Base-by-base conservation (phyloP, 768 basidiomycete genomes). In the Candolleomyces aberdarensis region DNA sequence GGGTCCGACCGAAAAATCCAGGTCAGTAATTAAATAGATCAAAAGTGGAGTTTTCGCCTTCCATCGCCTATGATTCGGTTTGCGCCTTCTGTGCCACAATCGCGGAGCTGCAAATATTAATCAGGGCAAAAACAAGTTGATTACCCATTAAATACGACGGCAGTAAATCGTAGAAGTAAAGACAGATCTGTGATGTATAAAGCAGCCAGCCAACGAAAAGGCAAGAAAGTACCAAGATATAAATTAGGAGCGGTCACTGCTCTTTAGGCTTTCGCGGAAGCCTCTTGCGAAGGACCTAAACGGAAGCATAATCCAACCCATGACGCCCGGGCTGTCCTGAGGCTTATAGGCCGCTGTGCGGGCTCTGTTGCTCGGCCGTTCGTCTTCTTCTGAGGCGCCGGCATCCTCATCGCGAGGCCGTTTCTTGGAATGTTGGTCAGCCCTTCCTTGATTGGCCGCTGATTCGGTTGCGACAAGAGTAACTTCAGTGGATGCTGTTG, bases 231-330 rank as follows among this genome's bases (percentile, higher is more conserved):
- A n/a, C 17, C 17, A 13, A 14, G 13, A 20, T 20, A 58, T 50
- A 39, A 20, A 22, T 43, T 47, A 48, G n/a, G 36, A 36, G 47
- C n/a, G 14, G 10, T 41, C 19, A n/a, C 22, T 22, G 46, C 17
- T 51, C 52, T 57, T 73, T 64, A 87, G 71, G 66, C 85, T 84
- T 72, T 88, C 86, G 64, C 82, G 82, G 74, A 90, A 88, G 19
- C 87, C 88, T 63, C 83, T 80, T 58, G 85, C 76, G 69, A 90
- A 88, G 6, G 84, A 83, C 67, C 82, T 80, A 71, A 88, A 76
- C 5, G 88, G 87, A 44, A 83, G 74, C 70, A 83, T 72, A 66
- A 89, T 77, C 87, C 85, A 88, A 39, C 82, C 83, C 57, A 85
- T 67, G 39, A 79, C 63, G 48, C 75, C 75, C n/a, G 83, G 80